A percentile compares a stretch with the other conserved stretches of the same genome.
These are phyloP conservation scores for Phaeomoniella chlamydospora DNA, from an alignment of 2,329 filamentous ascomycete genomes.

Conservation along the genomic window DNA sequence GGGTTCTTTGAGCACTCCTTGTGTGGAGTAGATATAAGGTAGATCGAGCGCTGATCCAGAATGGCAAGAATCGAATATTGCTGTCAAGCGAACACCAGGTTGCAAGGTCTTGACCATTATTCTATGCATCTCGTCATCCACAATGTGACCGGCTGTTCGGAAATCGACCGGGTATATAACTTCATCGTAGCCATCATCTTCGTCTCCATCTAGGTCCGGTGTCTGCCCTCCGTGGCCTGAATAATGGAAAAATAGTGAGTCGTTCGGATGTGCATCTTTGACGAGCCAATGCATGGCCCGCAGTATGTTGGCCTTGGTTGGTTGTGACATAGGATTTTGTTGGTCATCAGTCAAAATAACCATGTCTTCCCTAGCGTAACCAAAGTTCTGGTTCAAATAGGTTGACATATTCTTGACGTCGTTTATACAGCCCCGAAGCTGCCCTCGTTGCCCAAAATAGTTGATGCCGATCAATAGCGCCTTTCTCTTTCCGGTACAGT, in stretches of 20 bases:
- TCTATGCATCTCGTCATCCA: conserved; percentile 65
- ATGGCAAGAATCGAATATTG: conserved; percentile 56
- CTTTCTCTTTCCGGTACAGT: conserved; percentile 77
- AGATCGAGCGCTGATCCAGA: conserved; percentile 52
- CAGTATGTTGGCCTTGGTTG: conserved; percentile 87
- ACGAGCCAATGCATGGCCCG: conserved; percentile 97
- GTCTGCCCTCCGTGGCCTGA: conserved; percentile 58
- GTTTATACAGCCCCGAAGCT: conserved; percentile 88
- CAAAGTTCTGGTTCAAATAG: conserved; percentile 78
- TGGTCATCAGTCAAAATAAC: conserved; percentile 92
- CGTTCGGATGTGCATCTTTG: conserved; percentile 81
- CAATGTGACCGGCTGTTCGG: conserved; percentile 53
- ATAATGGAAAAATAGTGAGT: conserved; percentile 96
- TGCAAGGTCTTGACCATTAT: conserved; percentile 64
- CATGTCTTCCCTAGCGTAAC: conserved; percentile 93
- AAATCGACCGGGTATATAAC: conserved; percentile 69
- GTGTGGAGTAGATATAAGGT: conserved; percentile 53
- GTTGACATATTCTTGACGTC: conserved; percentile 94
- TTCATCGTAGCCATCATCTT: conserved; percentile 65
- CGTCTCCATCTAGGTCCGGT: conserved; percentile 58
- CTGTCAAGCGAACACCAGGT: conserved; percentile 64
- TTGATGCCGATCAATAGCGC: conserved; percentile 90
- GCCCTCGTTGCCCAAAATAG: conserved; percentile 84
- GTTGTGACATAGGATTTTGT: conserved; percentile 93
- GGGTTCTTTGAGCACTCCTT: conserved; percentile 54